Base-by-base conservation (phyloP, 2,329 filamentous ascomycete species). In the Chalaropsis thielavioides region DNA sequence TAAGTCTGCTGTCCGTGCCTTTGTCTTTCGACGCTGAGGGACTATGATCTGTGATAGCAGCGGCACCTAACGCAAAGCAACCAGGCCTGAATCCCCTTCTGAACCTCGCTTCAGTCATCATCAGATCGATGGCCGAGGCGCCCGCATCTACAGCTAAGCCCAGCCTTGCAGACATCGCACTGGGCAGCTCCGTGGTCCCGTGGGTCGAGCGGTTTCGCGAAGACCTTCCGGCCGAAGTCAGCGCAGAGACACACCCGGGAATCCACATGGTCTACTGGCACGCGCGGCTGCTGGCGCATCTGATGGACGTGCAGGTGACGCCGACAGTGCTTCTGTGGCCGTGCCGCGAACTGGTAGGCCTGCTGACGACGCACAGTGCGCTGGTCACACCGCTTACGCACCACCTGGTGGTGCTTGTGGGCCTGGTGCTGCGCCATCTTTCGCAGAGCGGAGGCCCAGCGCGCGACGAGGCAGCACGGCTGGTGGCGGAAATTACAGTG, bases 261-360 rank as follows among this genome's bases (percentile, higher is more conserved):
- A 77, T 89, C 1, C 83, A 87, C 69, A 77, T 90, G 27, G 81
- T 81, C 19, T 89, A 88, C 73, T 88, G 87, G 81, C 85, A 89
- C 72, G 80, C 83, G 69, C 83, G 84, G 67, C 77, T 89, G 8
- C 76, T 90, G 19, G 78, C 83, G 10, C 83, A 84, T 62, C 78
- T 88, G 1, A 76, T 85, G 64, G 81, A 80, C 44, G 79, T 82
- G 0, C 78, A 78, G 11, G 77, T 44, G 17, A n/a, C 49, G 22
- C 24, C 38, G 11, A 35, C 19, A 31, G 19, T 44, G 4, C 46
- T 65, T 5, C 7, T 65, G 10, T 44, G 46, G 46, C 46, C 49
- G 19, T 62, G 64, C 22, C 38, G 59, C 7, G 59, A 65, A 19
- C 31, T 56, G 8, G 46, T 62, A 10, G n/a, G 31, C 17, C 6